Conservation (phyloP, 495 filamentous ascomycete genomes). For the Aspergillus heteromorphus region DNA sequence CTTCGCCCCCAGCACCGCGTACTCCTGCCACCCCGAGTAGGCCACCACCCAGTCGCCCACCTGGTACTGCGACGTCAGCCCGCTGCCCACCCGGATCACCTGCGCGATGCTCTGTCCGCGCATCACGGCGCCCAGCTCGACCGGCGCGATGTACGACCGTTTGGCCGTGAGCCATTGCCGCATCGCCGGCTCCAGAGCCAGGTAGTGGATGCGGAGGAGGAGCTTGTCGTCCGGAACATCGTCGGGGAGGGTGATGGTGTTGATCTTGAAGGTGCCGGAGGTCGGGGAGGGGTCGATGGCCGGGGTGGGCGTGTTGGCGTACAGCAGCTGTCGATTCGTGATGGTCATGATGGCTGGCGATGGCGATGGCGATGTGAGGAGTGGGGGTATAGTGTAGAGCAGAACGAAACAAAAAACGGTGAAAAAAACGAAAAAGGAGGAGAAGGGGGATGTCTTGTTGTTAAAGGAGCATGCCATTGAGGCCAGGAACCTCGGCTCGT, state of each 20-base stretch:
- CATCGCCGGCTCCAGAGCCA: constrained; percentile 81
- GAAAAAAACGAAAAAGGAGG: neutral
- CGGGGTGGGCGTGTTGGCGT: constrained; percentile 32
- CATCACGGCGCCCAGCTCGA: constrained; percentile 64
- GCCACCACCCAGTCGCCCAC: constrained; percentile 50
- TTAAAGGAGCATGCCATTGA: too few relatives aligned
- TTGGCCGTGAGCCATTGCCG: constrained; percentile 66
- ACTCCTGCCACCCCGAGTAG: constrained; percentile 57
- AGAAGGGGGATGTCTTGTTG: neutral
- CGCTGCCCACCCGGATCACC: constrained; percentile 40
- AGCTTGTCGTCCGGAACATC: constrained; percentile 54
- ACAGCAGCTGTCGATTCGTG: constrained; percentile 38
- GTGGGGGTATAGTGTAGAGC: neutral
- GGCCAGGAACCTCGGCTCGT: neutral
- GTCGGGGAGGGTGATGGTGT: constrained; percentile 39
- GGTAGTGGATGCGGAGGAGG: constrained; percentile 60
- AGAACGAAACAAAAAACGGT: neutral
- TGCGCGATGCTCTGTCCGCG: constrained; percentile 54
- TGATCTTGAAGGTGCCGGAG: constrained; percentile 51
- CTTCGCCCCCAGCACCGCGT: constrained; percentile 46
- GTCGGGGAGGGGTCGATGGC: constrained; percentile 37
- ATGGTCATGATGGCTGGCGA: constrained; percentile 23
- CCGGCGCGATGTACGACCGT: constrained; percentile 63
- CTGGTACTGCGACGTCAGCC: constrained; percentile 34
- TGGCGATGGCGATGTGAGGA: neutral